These are phyloP conservation scores for Phytophthora brassicae DNA, from an alignment of 352 stramenopile genomes.

Conservation along the genomic window DNA sequence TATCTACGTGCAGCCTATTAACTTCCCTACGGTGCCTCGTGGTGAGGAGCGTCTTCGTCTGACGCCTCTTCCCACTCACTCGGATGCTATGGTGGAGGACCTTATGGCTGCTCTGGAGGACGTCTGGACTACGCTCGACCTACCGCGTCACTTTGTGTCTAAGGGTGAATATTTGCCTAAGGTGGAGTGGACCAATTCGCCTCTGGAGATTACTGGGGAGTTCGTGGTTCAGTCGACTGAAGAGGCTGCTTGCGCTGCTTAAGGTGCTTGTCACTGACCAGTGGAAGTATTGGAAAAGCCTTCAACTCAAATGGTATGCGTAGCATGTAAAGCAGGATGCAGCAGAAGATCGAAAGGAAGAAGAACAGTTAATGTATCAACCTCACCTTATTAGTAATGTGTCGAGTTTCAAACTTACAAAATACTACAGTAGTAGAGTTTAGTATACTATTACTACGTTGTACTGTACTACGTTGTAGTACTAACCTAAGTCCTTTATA, in stretches of 20 bases:
- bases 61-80: slow-evolving; percentile 86
- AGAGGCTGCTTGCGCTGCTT: slow-evolving; percentile 35
- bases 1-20: slow-evolving; percentile 93
- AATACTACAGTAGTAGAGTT: no score
- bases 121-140: slow-evolving; percentile 85
- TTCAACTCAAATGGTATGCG: slow-evolving; percentile 27
- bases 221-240: slow-evolving; percentile 40
- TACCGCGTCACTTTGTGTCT: slow-evolving; percentile 65
- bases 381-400: no score
- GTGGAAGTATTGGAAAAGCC: slow-evolving; percentile 18
- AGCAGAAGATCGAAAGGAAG: slow-evolving; percentile 16
- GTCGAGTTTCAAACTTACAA: no score
- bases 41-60: slow-evolving; percentile 90
- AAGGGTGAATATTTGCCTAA: slow-evolving; percentile 76
- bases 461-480: background rate
- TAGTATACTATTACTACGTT: no score
- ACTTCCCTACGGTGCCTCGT: slow-evolving; percentile 89
- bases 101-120: slow-evolving; percentile 81
- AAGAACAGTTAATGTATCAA: slow-evolving; percentile 32
- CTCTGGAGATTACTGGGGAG: slow-evolving; percentile 43
- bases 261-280: slow-evolving; percentile 17
- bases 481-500: no score
- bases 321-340: slow-evolving; percentile 34
- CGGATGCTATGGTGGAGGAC: slow-evolving; percentile 86
- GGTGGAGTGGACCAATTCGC: slow-evolving; percentile 77